A percentile compares a stretch with the other conserved stretches of the same genome.
Conservation (phyloP, 2,329 filamentous ascomycete species). For the Colletotrichum spinosum region DNA sequence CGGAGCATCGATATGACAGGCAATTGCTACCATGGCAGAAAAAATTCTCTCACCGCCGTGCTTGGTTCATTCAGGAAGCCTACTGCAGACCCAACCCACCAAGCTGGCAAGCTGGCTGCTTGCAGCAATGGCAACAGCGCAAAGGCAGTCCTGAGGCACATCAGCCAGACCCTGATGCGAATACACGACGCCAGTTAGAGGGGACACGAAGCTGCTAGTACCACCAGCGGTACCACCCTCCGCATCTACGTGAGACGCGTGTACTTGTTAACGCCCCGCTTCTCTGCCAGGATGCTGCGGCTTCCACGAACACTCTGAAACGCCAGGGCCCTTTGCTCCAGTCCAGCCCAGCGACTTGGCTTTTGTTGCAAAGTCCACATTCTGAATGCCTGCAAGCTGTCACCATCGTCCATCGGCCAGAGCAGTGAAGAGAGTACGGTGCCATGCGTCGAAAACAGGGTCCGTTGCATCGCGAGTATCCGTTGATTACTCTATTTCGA, state of each 20-base stretch:
- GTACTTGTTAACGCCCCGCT: constrained; percentile 33
- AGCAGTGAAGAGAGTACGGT: no score
- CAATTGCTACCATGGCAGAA: background rate
- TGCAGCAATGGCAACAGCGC: background rate
- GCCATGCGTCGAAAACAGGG: no score
- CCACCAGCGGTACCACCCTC: constrained; percentile 12
- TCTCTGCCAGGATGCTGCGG: constrained; percentile 26
- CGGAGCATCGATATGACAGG: background rate
- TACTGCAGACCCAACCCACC: constrained; percentile 24
- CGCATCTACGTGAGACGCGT: constrained; percentile 34
- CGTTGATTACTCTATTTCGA: no score
- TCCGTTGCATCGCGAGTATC: no score
- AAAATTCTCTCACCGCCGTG: background rate
- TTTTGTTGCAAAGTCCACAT: constrained; percentile 25
- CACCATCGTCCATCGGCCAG: no score
- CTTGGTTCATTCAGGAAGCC: constrained; percentile 27
- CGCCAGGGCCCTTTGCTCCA: constrained; percentile 9
- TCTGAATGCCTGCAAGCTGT: background rate
- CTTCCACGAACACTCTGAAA: constrained; percentile 37
- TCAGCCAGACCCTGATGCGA: constrained; percentile 19
- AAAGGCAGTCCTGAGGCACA: constrained; percentile 7
- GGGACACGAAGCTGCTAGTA: constrained; percentile 25
- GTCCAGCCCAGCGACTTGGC: constrained; percentile 24
- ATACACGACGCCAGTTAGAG: constrained; percentile 9
- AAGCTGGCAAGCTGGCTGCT: constrained; percentile 15